Evolutionary conservation across 202 grass and related monocot species (phyloP).

Genomic region (Brachypodium distachyon): DNA sequence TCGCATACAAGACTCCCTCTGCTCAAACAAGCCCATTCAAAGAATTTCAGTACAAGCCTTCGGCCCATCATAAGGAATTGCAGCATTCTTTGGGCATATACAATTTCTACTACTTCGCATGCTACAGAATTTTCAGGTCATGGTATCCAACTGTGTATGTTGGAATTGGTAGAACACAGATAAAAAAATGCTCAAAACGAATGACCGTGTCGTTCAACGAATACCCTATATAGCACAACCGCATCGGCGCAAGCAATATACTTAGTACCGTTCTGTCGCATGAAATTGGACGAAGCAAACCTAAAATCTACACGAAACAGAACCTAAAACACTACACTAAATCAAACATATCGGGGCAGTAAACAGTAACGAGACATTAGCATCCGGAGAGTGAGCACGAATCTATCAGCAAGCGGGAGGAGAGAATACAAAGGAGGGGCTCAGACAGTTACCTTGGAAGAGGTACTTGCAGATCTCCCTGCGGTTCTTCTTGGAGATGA

Average conservation of each 20-base stretch:
- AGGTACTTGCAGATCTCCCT: conserved; percentile 94
- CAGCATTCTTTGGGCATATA: neutral
- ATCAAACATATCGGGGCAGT: neutral
- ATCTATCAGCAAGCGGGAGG: neutral
- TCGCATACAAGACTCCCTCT: conserved; percentile 85
- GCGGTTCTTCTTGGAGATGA: conserved; percentile 95
- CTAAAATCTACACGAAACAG: too few relatives aligned
- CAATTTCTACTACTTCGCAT: neutral
- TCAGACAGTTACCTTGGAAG: conserved; percentile 87
- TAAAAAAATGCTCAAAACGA: neutral
- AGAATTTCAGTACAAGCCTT: neutral
- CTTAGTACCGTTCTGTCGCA: too few relatives aligned
- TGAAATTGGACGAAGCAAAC: neutral
- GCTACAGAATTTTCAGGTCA: too few relatives aligned
- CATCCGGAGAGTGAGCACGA: neutral
- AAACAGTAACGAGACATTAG: neutral
- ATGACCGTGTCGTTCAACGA: neutral
- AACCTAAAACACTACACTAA: neutral
- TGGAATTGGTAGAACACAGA: neutral
- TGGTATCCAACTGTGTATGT: neutral
- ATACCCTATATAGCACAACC: neutral
- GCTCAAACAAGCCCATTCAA: neutral
- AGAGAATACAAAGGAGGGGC: neutral
- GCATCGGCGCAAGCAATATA: too few relatives aligned
- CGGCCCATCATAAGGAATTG: neutral